These are phyloP conservation scores for Quercus alba DNA, from an alignment of 306 rosid genomes.

Conservation along the genomic window DNA sequence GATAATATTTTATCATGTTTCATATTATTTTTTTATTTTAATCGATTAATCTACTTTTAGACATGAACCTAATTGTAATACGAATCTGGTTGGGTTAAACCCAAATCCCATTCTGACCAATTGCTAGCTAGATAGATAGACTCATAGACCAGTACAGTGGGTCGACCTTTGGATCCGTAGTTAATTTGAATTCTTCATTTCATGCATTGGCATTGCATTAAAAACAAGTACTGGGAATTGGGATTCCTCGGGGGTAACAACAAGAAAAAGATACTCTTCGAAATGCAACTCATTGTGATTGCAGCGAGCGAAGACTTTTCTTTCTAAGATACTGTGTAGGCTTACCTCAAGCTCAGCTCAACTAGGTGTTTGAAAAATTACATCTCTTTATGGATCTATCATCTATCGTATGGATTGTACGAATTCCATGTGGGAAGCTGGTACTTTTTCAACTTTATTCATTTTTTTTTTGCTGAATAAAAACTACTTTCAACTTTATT, in stretches of 20 bases:
- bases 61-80: too few relatives aligned
- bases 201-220: background rate
- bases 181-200: background rate
- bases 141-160: background rate
- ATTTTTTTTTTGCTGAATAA: too few relatives aligned
- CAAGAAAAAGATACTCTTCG: slow-evolving; percentile 21
- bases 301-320: slow-evolving; percentile 22
- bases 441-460: slow-evolving; percentile 15
- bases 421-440: slow-evolving; percentile 30
- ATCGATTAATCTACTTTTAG: too few relatives aligned
- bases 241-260: background rate
- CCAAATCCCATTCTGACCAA: too few relatives aligned
- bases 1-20: too few relatives aligned
- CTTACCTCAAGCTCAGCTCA: background rate
- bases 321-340: background rate
- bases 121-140: too few relatives aligned
- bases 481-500: slow-evolving; percentile 2
- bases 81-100: too few relatives aligned
- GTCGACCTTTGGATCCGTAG: background rate
- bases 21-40: too few relatives aligned
- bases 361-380: slow-evolving; percentile 11
- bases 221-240: background rate
- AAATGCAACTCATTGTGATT: slow-evolving; percentile 8
- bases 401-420: slow-evolving; percentile 24
- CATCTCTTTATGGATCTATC: slow-evolving; percentile 20